Evolutionary conservation across 805 yeast genomes (phyloP), one percentile per base, ranked within the genome.

Genomic region (Pichia heedii): DNA sequence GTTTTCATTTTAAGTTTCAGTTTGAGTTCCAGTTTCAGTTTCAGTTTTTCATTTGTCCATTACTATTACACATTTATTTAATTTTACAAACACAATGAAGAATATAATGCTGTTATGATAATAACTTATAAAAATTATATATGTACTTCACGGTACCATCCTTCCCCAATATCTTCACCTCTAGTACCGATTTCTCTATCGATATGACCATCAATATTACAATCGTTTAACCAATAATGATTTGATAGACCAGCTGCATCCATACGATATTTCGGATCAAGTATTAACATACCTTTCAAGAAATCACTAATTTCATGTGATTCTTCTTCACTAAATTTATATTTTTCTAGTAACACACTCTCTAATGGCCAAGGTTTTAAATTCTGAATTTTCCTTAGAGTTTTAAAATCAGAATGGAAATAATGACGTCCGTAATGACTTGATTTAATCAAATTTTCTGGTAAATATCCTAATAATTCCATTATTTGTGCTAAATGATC

Each of bases 231-330:
- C 96, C 96, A 88, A 12, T 82, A 79, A 60, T 88, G 96, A 55
- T 86, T 83, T 3, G 85, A 77, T 79, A 88, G 74, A 3, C 96
- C 96, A 18, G 97, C 98, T 1, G 97, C 97, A 66, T 93, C 98
- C 13, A 90, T 90, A 51, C 99, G 71, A 43, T 65, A 61, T 46
- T 75, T 80, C 1, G 98, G 97, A 58, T 82, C 85, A 19, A 86
- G 62, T 19, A 71, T 60, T 37, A 93, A 69, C 96, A 93, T 86
- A 9, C 97, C 96, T 37, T 74, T 60, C 48, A 93, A 64, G 55
- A 93, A 88, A 52, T 79, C 86, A 9, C 89, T 64, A 36, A 93
- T 73, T 44, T 78, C 82, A 35, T 72, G 68, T 4, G 96, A 87
- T 43, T 84, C 93, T 12, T 67, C 66, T 21, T 72, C 74, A 26